Evolutionary conservation across 2,329 filamentous ascomycete genomes (phyloP), one percentile per base, ranked within the genome.

Genomic region (Curvularia eragrostidis): DNA sequence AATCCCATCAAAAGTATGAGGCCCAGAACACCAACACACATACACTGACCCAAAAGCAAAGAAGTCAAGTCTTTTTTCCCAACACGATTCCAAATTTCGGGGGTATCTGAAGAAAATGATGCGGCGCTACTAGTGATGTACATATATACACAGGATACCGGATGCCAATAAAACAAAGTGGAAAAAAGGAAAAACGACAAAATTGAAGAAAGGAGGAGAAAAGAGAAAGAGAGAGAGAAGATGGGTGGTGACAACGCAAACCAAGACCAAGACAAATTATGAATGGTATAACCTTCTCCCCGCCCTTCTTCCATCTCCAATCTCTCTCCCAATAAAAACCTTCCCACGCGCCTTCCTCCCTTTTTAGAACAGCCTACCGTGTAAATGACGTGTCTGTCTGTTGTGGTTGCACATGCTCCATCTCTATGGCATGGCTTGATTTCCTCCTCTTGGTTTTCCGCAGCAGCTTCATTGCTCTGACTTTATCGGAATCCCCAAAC

Each of bases 21-120:
- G n/a, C n/a, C n/a, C n/a, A n/a, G n/a, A n/a, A n/a, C n/a, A n/a
- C n/a, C n/a, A n/a, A n/a, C n/a, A n/a, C n/a, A 39, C 2, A 41
- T 12, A 24, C 7, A 43, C 24, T 5, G 15, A 26, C 5, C n/a
- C n/a, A 9, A 44, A 28, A 5, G 4, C 3, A 7, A 44, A 28
- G 5, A 28, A 21, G 12, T 8, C 12, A 9, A n/a, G n/a, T n/a
- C n/a, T n/a, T n/a, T 5, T 48, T 39, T 55, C 53, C 47, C 46
- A 47, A 48, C 38, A 58, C 39, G 30, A 58, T n/a, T 61, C 62
- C 65, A 64, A 67, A 67, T 64, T 66, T 66, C 61, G n/a, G 54
- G 66, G 66, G 66, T 69, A 69, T 69, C 66, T 66, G 65, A 61
- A 64, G 56, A 57, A n/a, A n/a, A n/a, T n/a, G n/a, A 62, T 58